Evolutionary conservation across 805 yeast species (phyloP), one percentile per base, ranked within the genome.

Genomic region (Metschnikowia dekortorum): DNA sequence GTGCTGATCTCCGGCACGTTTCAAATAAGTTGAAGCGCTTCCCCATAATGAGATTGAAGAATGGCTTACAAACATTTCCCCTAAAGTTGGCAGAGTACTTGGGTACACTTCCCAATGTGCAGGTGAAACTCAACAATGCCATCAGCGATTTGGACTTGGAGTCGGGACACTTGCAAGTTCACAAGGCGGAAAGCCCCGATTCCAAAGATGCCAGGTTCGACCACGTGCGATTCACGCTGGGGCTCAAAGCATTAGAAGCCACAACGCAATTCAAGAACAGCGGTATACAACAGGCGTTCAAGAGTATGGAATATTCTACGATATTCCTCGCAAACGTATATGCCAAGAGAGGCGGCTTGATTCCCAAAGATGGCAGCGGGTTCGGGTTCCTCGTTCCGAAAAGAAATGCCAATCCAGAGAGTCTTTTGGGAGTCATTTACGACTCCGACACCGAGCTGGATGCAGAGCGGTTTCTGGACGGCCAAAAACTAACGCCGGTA

Each of bases 361-460:
- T 70, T 16, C 75, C 74, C 2, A 48, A 57, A 26, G 57, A 65
- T 8, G 64, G 69, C 32, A 74, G 78, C 51, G 96, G 97, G 36
- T 92, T 92, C 74, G 99, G 99, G 1, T 89, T 86, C 58, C 75
- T 92, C 43, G 86, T 91, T 8, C 99, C 99, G 2, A 61, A 62
- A 48, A 48, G 59, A 7, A 72, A 74, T 52, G 44, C 56, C 6
- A 83, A 84, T 55, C 73, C 77, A 3, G 82, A 81, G 44, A 73
- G 79, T 16, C 68, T 90, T 13, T 71, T 92, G 31, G 99, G 99
- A 2, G 89, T 89, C 6, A 89, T 94, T 16, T 92, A 85, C 68
- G 98, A 92, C 65, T 88, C 96, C 1, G 89, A 89, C 48, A 80
- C 89, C 22, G 94, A 87, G 60, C 77, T 79, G 56, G 78, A 82